Conservation (phyloP, 805 yeast genomes). For the Lachancea dasiensis region DNA sequence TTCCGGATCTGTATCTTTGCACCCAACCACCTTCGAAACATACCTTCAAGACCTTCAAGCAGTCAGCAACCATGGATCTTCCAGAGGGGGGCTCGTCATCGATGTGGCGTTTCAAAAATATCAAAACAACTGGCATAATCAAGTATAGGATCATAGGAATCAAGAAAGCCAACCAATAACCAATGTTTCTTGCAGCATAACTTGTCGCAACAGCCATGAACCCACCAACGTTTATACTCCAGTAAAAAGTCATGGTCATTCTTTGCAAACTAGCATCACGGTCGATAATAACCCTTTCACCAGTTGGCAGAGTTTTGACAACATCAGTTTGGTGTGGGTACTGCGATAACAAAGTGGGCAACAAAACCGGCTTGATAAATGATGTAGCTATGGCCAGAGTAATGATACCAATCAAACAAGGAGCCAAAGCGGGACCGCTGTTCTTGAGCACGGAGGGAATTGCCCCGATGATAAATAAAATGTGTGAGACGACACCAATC, state of each 20-base stretch:
- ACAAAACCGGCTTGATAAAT: constrained; percentile 71
- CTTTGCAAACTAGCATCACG: constrained; percentile 67
- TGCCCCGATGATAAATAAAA: constrained; percentile 62
- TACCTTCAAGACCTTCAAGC: constrained; percentile 37
- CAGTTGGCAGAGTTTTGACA: constrained; percentile 50
- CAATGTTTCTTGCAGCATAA: constrained; percentile 57
- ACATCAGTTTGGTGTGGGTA: constrained; percentile 55
- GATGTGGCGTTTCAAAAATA: constrained; percentile 27
- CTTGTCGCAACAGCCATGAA: constrained; percentile 73
- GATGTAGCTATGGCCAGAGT: constrained; percentile 56
- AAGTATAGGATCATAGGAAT: constrained; percentile 59
- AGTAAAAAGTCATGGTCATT: constrained; percentile 69
- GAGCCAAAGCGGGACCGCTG: constrained; percentile 6
- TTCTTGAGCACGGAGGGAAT: constrained; percentile 50
- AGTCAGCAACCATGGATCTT: constrained; percentile 39
- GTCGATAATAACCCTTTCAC: constrained; percentile 63
- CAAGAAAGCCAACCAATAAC: constrained; percentile 70
- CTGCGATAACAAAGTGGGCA: constrained; percentile 67
- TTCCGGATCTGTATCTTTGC: constrained; percentile 35
- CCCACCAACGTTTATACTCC: constrained; percentile 72
- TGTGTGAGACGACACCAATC: constrained; percentile 46
- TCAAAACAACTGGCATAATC: constrained; percentile 45
- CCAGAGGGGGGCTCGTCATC: constrained; percentile 27
- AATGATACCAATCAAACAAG: constrained; percentile 39
- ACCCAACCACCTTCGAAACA: constrained; percentile 40